Evolutionary conservation across 345 rosid genomes (phyloP).

Genomic region (Citrus hindsii): DNA sequence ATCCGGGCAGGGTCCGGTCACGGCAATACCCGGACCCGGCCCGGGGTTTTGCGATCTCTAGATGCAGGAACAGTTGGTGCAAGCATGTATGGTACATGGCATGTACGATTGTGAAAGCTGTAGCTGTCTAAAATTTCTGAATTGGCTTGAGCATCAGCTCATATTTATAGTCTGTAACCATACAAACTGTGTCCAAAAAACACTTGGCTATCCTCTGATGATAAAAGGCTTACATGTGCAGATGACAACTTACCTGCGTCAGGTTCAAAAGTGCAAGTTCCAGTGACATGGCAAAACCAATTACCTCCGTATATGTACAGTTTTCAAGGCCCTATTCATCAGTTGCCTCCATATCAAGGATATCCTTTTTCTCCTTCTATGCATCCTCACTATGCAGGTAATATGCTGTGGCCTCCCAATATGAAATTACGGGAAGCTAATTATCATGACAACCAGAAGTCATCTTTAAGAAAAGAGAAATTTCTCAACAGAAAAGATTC

Average conservation of each 20-base stretch:
- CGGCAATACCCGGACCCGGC: too few species aligned
- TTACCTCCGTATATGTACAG: conserved; percentile 60
- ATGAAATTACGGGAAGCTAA: neutral
- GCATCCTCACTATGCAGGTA: conserved; percentile 51
- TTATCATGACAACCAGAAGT: conserved; percentile 20
- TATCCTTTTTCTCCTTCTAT: conserved; percentile 66
- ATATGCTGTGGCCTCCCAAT: conserved; percentile 44
- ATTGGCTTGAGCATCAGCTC: neutral
- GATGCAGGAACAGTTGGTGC: neutral
- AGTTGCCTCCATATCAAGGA: conserved; percentile 61
- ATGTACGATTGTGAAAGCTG: neutral
- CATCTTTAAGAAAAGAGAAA: conserved; percentile 34
- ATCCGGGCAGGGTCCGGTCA: too few species aligned
- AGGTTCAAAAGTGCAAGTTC: conserved; percentile 45
- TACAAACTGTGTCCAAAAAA: neutral
- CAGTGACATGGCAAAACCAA: conserved; percentile 69
- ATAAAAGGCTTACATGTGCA: conserved; percentile 17
- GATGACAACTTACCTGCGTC: conserved; percentile 41
- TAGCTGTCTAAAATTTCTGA: neutral
- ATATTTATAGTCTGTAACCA: neutral
- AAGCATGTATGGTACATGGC: neutral
- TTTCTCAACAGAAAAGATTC: conserved; percentile 33
- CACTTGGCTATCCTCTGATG: conserved; percentile 11
- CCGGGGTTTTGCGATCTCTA: too few species aligned
- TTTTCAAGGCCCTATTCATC: conserved; percentile 43